These are phyloP conservation scores for Catenaria anguillulae DNA, from an alignment of 371 early-diverging fungal genomes.

Conservation along the genomic window DNA sequence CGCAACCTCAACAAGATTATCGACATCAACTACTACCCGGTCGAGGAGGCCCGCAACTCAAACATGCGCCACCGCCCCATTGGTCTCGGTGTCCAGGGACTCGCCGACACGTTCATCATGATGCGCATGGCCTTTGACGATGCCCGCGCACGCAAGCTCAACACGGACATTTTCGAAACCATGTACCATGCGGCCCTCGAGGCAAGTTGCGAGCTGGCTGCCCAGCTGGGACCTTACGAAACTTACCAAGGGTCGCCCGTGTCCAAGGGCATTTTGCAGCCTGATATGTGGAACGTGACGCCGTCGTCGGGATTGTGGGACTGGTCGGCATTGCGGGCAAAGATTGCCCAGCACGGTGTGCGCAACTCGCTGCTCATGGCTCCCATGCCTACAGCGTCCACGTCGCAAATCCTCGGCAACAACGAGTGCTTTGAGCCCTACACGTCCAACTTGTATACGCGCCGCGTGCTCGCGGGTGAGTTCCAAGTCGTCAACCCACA, in stretches of 20 bases:
- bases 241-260: constrained; percentile 85
- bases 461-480: constrained; percentile 97
- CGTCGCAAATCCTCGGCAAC: constrained; percentile 97
- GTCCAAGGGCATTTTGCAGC: constrained; percentile 89
- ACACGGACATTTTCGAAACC: constrained; percentile 90
- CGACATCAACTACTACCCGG: constrained; percentile 95
- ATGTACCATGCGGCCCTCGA: constrained; percentile 96
- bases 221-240: constrained; percentile 68
- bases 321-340: constrained; percentile 75
- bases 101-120: constrained; percentile 95
- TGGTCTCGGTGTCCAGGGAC: constrained; percentile 98
- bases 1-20: constrained; percentile 95
- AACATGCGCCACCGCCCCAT: constrained; percentile 96
- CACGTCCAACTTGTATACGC: constrained; percentile 95
- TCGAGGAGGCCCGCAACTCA: constrained; percentile 69
- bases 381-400: constrained; percentile 99
- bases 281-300: constrained; percentile 80
- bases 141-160: constrained; percentile 72
- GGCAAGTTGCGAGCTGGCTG: constrained; percentile 86
- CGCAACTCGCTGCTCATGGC: constrained; percentile 96
- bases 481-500: constrained; percentile 99
- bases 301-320: constrained; percentile 71
- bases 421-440: constrained; percentile 99
- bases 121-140: constrained; percentile 96
- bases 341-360: constrained; percentile 81